Base-by-base conservation (phyloP, 2,329 filamentous ascomycete species). In the Ceratocystis eucalypticola region DNA sequence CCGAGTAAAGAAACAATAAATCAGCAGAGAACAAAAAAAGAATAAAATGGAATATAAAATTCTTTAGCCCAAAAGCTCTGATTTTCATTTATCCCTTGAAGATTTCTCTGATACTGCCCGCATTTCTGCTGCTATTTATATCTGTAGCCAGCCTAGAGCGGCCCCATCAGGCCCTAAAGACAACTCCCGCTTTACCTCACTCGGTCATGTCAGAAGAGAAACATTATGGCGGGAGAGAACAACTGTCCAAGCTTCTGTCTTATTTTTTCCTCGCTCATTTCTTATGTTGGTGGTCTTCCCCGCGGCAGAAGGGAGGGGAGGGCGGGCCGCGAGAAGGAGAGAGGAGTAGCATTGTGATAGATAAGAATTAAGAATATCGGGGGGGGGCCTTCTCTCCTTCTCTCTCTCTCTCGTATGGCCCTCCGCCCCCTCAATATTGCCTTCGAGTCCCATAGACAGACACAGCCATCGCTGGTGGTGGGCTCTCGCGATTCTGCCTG, bases 171-270 rank as follows among this genome's bases (percentile, higher is more conserved):
- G 33, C 37, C 37, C 37, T 15, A 41, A 41, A 15, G 37, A 41
- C n/a, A 59, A 59, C 55, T 37, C 55, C 55, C 55, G 55, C 55
- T 37, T 59, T 17, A 37, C 55, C 53, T 59, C 55, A 57, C 22
- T 59, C 22, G 55, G 55, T 37, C 55, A n/a, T 59, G 55, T 59
- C 55, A 59, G 55, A 59, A 59, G 28, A 37, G 55, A 59, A 33
- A 59, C 55, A 59, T 37, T 5, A 20, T 20, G 8, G 28, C 25
- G 28, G 55, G 28, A 33, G 28, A 30, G 17, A 28, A 28, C 17
- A 37, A 25, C 25, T 25, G 30, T 59, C 55, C 55, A 59, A 59
- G 55, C 55, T 59, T 59, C 55, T 37, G 30, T 59, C 55, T 30
- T 59, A n/a, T 8, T 59, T 59, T 37, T 59, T 20, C 12, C 55